Conservation (phyloP, 768 basidiomycete genomes). For the Termitomyces titanicus region DNA sequence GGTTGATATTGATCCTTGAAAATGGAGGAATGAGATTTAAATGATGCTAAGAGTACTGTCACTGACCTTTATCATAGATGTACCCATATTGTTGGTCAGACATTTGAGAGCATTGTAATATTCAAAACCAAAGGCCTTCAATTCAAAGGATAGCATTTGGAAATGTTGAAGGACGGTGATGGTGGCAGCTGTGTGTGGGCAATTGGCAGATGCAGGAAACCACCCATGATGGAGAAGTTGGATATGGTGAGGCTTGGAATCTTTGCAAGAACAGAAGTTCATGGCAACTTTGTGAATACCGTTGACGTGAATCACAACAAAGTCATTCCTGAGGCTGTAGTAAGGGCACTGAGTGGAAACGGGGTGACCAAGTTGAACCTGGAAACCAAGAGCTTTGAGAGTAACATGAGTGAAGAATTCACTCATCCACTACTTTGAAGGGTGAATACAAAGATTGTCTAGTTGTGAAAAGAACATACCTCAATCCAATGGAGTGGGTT, state of each 20-base stretch:
- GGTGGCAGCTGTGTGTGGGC: slow-evolving; percentile 26
- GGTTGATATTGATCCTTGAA: slow-evolving; percentile 2
- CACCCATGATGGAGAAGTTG: slow-evolving; percentile 27
- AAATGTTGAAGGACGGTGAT: slow-evolving; percentile 21
- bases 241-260: background rate
- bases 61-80: no score
- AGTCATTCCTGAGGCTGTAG: slow-evolving; percentile 19
- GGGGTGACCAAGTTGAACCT: slow-evolving; percentile 6
- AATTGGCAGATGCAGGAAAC: slow-evolving; percentile 20
- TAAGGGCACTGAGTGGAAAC: background rate
- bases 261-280: slow-evolving; percentile 27
- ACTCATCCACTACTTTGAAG: background rate
- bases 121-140: slow-evolving; percentile 24
- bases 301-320: slow-evolving; percentile 23
- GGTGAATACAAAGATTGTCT: background rate
- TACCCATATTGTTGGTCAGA: slow-evolving; percentile 22
- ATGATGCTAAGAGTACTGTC: no score
- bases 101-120: slow-evolving; percentile 21
- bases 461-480: no score
- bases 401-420: background rate
- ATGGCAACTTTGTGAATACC: slow-evolving; percentile 26
- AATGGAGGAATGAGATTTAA: background rate
- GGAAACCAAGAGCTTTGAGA: background rate
- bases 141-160: slow-evolving; percentile 24
- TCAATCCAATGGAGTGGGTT: slow-evolving; percentile 18